phyloP scores from a whole-genome alignment of 2,329 filamentous ascomycete species.

The Coniochaeta pulveracea region DNA sequence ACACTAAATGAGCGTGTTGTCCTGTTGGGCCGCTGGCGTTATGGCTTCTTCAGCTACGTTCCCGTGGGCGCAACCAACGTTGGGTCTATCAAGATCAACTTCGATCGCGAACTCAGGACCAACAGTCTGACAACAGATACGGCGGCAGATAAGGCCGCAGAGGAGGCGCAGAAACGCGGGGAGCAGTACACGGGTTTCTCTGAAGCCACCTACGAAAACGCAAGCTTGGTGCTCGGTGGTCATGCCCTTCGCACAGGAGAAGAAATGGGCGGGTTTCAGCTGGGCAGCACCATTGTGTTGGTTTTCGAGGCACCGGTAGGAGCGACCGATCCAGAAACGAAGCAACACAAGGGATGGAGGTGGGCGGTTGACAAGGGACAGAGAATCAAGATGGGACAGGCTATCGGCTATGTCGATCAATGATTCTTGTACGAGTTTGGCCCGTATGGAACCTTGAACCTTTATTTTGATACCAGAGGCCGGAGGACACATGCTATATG shows the following conservation, averaged over 20 bases:
- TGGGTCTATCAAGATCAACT: conserved; percentile 93
- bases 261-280: conserved; percentile 96
- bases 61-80: conserved; percentile 97
- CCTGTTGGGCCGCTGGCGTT: conserved; percentile 85
- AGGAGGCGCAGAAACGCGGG: conserved; percentile 61
- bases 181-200: conserved; percentile 84
- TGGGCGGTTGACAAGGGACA: conserved; percentile 86
- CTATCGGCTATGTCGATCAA: conserved; percentile 61
- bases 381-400: conserved; percentile 79
- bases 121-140: conserved; percentile 91
- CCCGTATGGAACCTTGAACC: too few species aligned
- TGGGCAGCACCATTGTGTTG: conserved; percentile 88
- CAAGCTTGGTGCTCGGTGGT: conserved; percentile 68
- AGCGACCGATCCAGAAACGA: conserved; percentile 38
- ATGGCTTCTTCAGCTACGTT: conserved; percentile 94
- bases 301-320: conserved; percentile 88
- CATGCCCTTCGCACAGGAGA: conserved; percentile 79
- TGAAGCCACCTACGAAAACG: conserved; percentile 77
- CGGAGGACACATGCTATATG: too few species aligned
- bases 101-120: conserved; percentile 85
- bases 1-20: conserved; percentile 95
- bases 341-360: conserved; percentile 58
- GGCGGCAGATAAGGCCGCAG: conserved; percentile 75
- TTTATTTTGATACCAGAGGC: too few species aligned
- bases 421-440: too few species aligned